Evolutionary conservation across 352 stramenopile species (phyloP), one percentile per base, ranked within the genome.

Genomic region (Paralagenidium karlingii): DNA sequence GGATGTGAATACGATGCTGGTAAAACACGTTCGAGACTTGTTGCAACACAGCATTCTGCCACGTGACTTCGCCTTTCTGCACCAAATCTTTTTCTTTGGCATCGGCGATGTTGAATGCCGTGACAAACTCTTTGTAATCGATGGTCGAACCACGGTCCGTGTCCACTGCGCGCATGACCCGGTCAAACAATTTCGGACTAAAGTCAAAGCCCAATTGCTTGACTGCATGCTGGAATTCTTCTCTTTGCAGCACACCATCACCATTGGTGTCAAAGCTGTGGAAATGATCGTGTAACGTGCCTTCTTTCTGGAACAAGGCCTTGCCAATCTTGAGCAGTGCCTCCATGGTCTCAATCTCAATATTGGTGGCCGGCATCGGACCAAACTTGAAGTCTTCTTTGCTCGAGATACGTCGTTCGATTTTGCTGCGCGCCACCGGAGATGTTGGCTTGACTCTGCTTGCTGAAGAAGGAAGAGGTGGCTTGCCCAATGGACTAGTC

Each of bases 21-120:
- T 94, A 96, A 46, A 96, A 86, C 38, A 95, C 86, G 54, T 96
- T 96, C 28, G 86, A 89, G 22, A 96, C 82, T 40, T 94, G 80
- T 52, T 96, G 85, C 26, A 96, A 63, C 32, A 96, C 77, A 12
- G 81, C 68, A 47, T 95, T 83, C 57, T 96, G 82, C 87, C 87
- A 96, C 53, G 63, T 92, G 57, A 77, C 51, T 47, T 74, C 73
- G 19, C 69, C 71, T 18, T 62, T 67, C 21, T 62, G 67, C 1
- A 82, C 53, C 24, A 56, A 58, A 11, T 47, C 40, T 40, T 71
- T 57, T 33, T 87, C 79, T 41, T 80, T 89, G 10, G 54, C 20
- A 48, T 94, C 80, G 41, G 85, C 65, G n/a, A 95, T 58, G 19
- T 63, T 66, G 36, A 96, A 96, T 1, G 84, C 86, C 41, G 80